phyloP scores from a whole-genome alignment of 1,284 basidiomycete species.

The Moesziomyces antarcticus region DNA sequence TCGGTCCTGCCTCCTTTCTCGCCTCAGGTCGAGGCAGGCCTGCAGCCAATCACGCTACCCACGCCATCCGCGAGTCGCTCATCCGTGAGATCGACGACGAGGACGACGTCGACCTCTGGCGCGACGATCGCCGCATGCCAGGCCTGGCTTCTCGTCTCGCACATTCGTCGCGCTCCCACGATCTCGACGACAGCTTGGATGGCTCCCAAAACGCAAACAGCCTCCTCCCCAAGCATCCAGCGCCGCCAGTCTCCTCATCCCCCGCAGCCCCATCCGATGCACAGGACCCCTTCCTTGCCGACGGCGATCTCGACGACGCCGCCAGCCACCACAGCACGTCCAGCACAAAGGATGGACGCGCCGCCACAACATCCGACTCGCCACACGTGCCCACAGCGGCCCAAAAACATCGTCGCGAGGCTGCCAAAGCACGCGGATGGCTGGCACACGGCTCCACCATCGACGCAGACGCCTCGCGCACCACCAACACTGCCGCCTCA shows the following conservation, averaged over 20 bases:
- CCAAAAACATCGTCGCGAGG: slow-evolving; percentile 18
- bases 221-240: slow-evolving; percentile 1
- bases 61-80: slow-evolving; percentile 42
- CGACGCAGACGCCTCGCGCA: slow-evolving; percentile 8
- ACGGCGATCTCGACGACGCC: slow-evolving; percentile 45
- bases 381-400: slow-evolving; percentile 12
- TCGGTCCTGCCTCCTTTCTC: slow-evolving; percentile 43
- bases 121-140: slow-evolving; percentile 43
- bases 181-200: slow-evolving; percentile 36
- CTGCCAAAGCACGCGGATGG: slow-evolving; percentile 40
- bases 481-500: not conserved
- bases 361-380: slow-evolving; percentile 3
- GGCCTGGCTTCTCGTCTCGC: slow-evolving; percentile 36
- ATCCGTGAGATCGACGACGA: slow-evolving; percentile 56
- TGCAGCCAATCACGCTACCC: slow-evolving; percentile 2
- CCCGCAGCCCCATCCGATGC: slow-evolving; percentile 11
- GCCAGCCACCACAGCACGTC: slow-evolving; percentile 35
- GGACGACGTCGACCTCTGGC: slow-evolving; percentile 54
- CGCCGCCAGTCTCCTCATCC: not conserved
- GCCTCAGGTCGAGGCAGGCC: slow-evolving; percentile 17
- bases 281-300: slow-evolving; percentile 51
- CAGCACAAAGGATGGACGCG: slow-evolving; percentile 21
- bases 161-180: slow-evolving; percentile 29
- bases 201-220: slow-evolving; percentile 17
- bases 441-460: slow-evolving; percentile 50